phyloP scores from a whole-genome alignment of 2,329 filamentous ascomycete genomes.

The Rhynchosporium graminicola region DNA sequence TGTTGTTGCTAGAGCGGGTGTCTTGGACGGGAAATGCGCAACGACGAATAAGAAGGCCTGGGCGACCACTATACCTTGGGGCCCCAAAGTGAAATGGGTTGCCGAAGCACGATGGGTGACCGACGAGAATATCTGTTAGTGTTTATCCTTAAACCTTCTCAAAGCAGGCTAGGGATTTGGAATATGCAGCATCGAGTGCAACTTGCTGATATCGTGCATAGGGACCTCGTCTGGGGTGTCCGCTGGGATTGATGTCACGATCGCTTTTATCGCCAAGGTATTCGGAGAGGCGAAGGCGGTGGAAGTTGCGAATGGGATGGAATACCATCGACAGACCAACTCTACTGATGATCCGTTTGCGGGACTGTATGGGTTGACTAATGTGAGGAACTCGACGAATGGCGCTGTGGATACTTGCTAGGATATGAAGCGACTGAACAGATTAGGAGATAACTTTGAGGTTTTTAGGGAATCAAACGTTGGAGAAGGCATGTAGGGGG shows the following conservation, averaged over 20 bases:
- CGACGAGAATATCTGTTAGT: slow-evolving; percentile 12
- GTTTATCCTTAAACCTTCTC: not conserved
- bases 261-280: slow-evolving; percentile 11
- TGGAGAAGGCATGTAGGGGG: too few species aligned
- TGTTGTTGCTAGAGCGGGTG: slow-evolving; percentile 17
- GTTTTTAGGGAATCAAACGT: too few species aligned
- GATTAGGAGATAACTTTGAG: not conserved
- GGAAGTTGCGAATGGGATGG: slow-evolving; percentile 11
- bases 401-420: slow-evolving; percentile 4
- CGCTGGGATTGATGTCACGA: slow-evolving; percentile 14
- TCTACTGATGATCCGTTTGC: slow-evolving; percentile 24
- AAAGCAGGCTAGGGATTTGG: too few species aligned
- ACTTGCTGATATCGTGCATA: not conserved
- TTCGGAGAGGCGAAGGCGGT: slow-evolving; percentile 9
- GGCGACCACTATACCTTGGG: not conserved
- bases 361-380: slow-evolving; percentile 18
- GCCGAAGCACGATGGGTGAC: slow-evolving; percentile 6
- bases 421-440: not conserved
- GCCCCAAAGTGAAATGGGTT: slow-evolving; percentile 8
- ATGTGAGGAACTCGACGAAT: slow-evolving; percentile 20
- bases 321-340: slow-evolving; percentile 18
- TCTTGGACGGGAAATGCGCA: slow-evolving; percentile 8
- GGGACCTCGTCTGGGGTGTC: slow-evolving; percentile 1
- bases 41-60: slow-evolving; percentile 16
- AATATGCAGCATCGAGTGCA: not conserved